Evolutionary conservation across 495 filamentous ascomycete genomes (phyloP).

Genomic region (Massariosphaeria phaeospora): DNA sequence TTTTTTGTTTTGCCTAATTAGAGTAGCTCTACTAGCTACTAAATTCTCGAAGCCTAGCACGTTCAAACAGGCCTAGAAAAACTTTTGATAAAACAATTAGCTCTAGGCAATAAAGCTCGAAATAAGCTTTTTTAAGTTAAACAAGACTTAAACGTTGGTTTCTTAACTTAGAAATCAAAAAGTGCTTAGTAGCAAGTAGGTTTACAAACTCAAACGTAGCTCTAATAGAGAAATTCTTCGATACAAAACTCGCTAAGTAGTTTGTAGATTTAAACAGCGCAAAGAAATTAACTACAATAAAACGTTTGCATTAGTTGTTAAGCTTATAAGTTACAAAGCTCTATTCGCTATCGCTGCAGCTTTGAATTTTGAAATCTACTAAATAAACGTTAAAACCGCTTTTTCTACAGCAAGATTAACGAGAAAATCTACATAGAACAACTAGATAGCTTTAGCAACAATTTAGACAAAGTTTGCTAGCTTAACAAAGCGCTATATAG

Average conservation of each 20-base stretch:
- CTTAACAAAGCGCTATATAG: too few relatives aligned
- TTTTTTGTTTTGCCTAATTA: too few relatives aligned
- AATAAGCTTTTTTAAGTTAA: neutral
- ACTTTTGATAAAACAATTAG: too few relatives aligned
- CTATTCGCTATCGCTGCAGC: slow-evolving; percentile 33
- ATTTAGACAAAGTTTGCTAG: too few relatives aligned
- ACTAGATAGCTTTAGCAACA: too few relatives aligned
- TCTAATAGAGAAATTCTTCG: slow-evolving; percentile 34
- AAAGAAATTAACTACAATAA: slow-evolving; percentile 42
- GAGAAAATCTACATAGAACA: too few relatives aligned
- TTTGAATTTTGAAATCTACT: slow-evolving; percentile 29
- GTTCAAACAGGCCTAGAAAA: too few relatives aligned
- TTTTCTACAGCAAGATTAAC: too few relatives aligned
- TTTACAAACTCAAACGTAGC: slow-evolving; percentile 39
- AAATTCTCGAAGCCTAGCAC: too few relatives aligned
- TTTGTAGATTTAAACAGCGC: slow-evolving; percentile 37
- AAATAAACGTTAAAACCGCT: slow-evolving; percentile 39
- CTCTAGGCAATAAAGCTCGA: neutral
- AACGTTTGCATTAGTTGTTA: slow-evolving; percentile 44
- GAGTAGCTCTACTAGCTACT: too few relatives aligned
- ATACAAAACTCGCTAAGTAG: slow-evolving; percentile 39
- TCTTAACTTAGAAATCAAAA: slow-evolving; percentile 26
- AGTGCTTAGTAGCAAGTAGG: slow-evolving; percentile 37
- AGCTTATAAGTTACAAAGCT: slow-evolving; percentile 38
- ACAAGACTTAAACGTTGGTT: slow-evolving; percentile 32